Evolutionary conservation across 352 stramenopile genomes (phyloP).

Genomic region (Globisporangium perplexum): DNA sequence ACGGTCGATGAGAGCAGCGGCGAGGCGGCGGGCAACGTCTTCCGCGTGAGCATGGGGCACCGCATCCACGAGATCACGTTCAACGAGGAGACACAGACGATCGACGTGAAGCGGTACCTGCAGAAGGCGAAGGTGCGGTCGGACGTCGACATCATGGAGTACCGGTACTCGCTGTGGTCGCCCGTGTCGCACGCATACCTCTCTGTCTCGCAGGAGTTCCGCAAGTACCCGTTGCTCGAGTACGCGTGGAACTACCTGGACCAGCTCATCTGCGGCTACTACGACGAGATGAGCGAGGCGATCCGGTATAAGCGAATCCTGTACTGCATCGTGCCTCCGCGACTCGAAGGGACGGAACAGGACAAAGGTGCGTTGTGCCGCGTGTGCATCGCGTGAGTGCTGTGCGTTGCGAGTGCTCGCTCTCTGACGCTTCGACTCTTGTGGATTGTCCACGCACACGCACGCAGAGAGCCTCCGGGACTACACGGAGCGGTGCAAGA

Average conservation of each 20-base stretch:
- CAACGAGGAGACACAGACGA: constrained; percentile 80
- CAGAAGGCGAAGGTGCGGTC: constrained; percentile 50
- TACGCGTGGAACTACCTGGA: constrained; percentile 87
- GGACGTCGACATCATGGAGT: constrained; percentile 79
- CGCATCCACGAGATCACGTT: constrained; percentile 86
- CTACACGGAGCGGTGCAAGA: constrained; percentile 59
- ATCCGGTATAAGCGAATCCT: constrained; percentile 79
- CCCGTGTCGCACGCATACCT: constrained; percentile 57
- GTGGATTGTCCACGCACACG: not conserved
- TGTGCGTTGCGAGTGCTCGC: no score
- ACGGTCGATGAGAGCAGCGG: constrained; percentile 35
- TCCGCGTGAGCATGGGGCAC: constrained; percentile 82
- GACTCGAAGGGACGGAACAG: constrained; percentile 22
- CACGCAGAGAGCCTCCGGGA: constrained; percentile 39
- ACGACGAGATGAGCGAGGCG: constrained; percentile 81
- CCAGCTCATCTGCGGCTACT: constrained; percentile 83
- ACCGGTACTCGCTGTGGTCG: constrained; percentile 79
- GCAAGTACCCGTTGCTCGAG: constrained; percentile 75
- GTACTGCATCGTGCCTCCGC: constrained; percentile 64
- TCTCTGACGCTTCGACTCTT: not conserved
- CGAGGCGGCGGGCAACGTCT: constrained; percentile 34
- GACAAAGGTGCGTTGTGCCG: constrained; percentile 22
- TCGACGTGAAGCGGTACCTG: constrained; percentile 83
- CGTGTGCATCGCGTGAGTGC: no score
- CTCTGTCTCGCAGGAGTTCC: constrained; percentile 69